phyloP scores from a whole-genome alignment of 2,329 filamentous ascomycete genomes.

The Calonectria naviculata region DNA sequence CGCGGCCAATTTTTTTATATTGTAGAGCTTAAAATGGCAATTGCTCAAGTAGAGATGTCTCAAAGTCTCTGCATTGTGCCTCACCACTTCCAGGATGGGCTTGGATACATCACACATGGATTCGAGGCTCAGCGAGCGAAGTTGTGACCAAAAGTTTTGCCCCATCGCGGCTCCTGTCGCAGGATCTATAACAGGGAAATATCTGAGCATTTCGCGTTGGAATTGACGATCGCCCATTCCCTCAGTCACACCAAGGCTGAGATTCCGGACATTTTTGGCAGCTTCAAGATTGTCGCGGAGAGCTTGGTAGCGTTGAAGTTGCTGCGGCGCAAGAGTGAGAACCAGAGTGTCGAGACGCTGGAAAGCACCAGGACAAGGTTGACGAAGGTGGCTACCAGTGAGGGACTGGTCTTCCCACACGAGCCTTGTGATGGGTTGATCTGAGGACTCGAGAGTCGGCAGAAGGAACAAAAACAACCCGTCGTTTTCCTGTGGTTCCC shows the following conservation, averaged over 20 bases:
- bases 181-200: no score
- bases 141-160: not conserved
- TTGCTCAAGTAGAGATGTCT: not conserved
- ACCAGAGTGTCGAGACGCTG: not conserved
- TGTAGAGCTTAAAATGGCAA: not conserved
- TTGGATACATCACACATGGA: not conserved
- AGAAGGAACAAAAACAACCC: not conserved
- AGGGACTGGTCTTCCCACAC: not conserved
- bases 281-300: not conserved
- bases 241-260: not conserved
- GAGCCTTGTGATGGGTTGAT: not conserved
- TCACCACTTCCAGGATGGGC: not conserved
- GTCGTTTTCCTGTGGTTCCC: not conserved
- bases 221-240: not conserved
- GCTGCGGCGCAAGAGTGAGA: not conserved
- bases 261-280: not conserved
- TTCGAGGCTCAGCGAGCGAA: not conserved
- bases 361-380: not conserved
- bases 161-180: no score
- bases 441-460: not conserved
- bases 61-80: not conserved
- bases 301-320: not conserved
- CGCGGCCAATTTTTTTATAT: not conserved
- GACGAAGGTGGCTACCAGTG: not conserved
- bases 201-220: not conserved